Conservation (phyloP, 805 yeast genomes). For the Hanseniaspora valbyensis region DNA sequence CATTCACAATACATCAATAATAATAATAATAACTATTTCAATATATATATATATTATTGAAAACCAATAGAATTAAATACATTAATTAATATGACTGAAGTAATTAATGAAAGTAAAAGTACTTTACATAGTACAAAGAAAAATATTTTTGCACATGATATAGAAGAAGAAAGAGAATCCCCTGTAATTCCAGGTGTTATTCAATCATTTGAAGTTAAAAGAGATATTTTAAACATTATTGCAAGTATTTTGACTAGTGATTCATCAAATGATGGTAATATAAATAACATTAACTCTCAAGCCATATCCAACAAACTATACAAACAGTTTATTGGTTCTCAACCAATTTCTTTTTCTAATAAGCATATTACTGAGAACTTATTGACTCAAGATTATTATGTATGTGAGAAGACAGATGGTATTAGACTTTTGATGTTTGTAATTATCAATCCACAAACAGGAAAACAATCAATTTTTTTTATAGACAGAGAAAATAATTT, state of each 20-base stretch:
- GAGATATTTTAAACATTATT: slow-evolving; percentile 56
- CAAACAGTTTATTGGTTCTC: slow-evolving; percentile 73
- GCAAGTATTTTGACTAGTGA: slow-evolving; percentile 38
- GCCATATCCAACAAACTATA: slow-evolving; percentile 37
- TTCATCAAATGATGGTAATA: not conserved
- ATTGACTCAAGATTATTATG: slow-evolving; percentile 66
- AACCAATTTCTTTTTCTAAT: slow-evolving; percentile 83
- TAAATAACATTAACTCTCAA: slow-evolving; percentile 15
- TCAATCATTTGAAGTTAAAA: slow-evolving; percentile 61
- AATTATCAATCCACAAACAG: slow-evolving; percentile 50
- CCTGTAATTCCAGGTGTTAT: slow-evolving; percentile 80
- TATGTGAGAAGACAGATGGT: slow-evolving; percentile 95
- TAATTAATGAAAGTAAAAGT: not conserved
- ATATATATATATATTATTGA: not conserved
- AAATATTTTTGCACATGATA: slow-evolving; percentile 19
- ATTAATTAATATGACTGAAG: not conserved
- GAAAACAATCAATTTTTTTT: slow-evolving; percentile 79
- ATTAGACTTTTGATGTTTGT: slow-evolving; percentile 68
- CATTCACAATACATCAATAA: no score
- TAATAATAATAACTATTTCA: no score
- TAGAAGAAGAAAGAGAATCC: slow-evolving; percentile 34
- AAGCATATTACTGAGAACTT: slow-evolving; percentile 56
- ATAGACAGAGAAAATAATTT: slow-evolving; percentile 85
- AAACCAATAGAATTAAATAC: not conserved
- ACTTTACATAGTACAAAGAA: not conserved